Evolutionary conservation across 2,329 filamentous ascomycete species (phyloP), one percentile per base, ranked within the genome.

Genomic region (Ophiostoma pallidulum): DNA sequence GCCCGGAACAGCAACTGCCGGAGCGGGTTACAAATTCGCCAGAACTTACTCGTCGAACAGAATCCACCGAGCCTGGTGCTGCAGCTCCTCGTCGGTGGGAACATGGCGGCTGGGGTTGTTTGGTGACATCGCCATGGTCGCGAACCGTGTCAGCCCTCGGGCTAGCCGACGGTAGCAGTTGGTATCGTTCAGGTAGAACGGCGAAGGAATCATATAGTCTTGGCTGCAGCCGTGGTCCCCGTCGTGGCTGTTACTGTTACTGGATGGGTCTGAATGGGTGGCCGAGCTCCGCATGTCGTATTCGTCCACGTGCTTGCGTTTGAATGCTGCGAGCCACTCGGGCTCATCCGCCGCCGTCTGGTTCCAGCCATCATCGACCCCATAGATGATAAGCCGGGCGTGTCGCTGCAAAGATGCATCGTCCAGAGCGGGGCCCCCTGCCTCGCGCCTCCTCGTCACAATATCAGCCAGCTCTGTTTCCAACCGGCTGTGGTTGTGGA

Each of bases 61-160:
- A 31, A 81, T 71, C 74, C 76, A 81, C 16, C 78, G 70, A 3
- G 78, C 76, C 57, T 82, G 78, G 52, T 79, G 73, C 57, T 79
- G 74, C n/a, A 82, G 62, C 56, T 82, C 78, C n/a, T 74, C 69
- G 53, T 82, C 78, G 0, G 69, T 73, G 0, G 72, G 78, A n/a
- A 74, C 63, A 50, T 81, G 77, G 35, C 67, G 66, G 57, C 72
- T 78, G 2, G 76, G 78, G 52, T 81, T 81, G 54, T 80, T 77
- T 1, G 72, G 62, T 4, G 77, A 80, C 69, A 73, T 77, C 20
- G 69, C 68, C 5, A 71, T 65, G 13, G 65, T 64, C 3, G 75
- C 72, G 59, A 70, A 82, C 26, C 77, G 68, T 31, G 60, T 63
- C 24, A 82, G 63, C 49, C 78, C 75, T 33, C 66, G 67, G 0